phyloP scores from a whole-genome alignment of 768 basidiomycete genomes.

The Boletellus ananiceps region DNA sequence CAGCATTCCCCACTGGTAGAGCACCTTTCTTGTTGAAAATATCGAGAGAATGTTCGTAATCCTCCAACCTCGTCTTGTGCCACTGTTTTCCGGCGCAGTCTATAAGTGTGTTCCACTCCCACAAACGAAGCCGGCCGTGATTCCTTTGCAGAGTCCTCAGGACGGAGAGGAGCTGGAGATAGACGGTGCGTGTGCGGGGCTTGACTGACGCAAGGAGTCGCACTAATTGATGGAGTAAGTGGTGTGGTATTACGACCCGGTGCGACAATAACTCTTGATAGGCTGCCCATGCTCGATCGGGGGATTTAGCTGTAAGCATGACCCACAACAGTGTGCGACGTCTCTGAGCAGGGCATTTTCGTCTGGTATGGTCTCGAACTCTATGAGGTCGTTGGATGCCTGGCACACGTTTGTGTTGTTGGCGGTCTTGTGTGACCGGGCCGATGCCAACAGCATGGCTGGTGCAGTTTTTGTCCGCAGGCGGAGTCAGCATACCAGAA shows the following conservation, averaged over 20 bases:
- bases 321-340: conserved; percentile 27
- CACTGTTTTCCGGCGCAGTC: conserved; percentile 62
- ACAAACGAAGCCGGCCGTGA: conserved; percentile 52
- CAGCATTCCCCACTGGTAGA: conserved; percentile 15
- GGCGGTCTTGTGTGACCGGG: conserved; percentile 5
- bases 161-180: conserved; percentile 66
- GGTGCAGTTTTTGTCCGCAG: conserved; percentile 2
- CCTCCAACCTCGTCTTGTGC: conserved; percentile 51
- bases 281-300: conserved; percentile 40
- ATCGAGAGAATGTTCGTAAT: conserved; percentile 57
- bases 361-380: conserved; percentile 1
- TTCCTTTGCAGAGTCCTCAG: conserved; percentile 50
- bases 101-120: conserved; percentile 77
- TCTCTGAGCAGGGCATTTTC: conserved; percentile 17
- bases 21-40: conserved; percentile 59
- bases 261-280: conserved; percentile 35
- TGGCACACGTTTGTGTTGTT: background rate
- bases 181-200: conserved; percentile 56
- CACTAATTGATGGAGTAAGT: conserved; percentile 56
- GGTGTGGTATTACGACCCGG: conserved; percentile 25
- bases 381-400: background rate
- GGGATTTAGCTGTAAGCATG: conserved; percentile 31
- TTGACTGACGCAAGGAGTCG: conserved; percentile 51
- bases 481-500: background rate
- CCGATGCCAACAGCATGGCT: conserved; percentile 4